A percentile compares a stretch with the other conserved stretches of the same genome.
phyloP scores from a whole-genome alignment of 768 basidiomycete genomes.

The Leucosporidium yakuticum region DNA sequence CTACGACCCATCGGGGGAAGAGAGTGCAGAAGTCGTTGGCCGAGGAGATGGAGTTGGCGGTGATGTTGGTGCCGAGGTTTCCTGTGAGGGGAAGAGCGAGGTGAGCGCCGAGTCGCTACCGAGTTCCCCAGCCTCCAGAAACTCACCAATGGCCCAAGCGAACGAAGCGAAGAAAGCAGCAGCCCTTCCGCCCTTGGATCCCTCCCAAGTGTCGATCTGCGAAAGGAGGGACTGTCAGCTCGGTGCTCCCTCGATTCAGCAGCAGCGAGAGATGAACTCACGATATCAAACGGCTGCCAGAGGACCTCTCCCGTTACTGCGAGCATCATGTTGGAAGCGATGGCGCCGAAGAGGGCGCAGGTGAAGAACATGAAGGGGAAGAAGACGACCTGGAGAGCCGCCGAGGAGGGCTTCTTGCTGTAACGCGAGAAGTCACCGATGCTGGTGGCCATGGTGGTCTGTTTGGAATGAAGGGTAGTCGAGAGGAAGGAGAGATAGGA shows the following conservation, averaged over 20 bases:
- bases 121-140: not conserved
- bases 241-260: too few relatives aligned
- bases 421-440: slow-evolving; percentile 24
- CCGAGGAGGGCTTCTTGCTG: slow-evolving; percentile 6
- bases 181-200: slow-evolving; percentile 15
- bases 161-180: slow-evolving; percentile 28
- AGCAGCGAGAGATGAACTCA: too few relatives aligned
- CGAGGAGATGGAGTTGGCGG: slow-evolving; percentile 30
- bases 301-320: slow-evolving; percentile 32
- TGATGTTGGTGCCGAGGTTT: slow-evolving; percentile 22
- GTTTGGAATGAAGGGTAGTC: too few relatives aligned
- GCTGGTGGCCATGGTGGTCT: not conserved
- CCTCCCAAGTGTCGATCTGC: slow-evolving; percentile 5
- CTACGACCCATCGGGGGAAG: slow-evolving; percentile 38
- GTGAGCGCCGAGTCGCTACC: too few relatives aligned
- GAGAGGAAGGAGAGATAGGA: too few relatives aligned
- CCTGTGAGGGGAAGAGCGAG: too few relatives aligned
- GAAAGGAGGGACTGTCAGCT: too few relatives aligned
- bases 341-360: slow-evolving; percentile 33
- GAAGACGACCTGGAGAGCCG: slow-evolving; percentile 30
- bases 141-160: slow-evolving; percentile 24
- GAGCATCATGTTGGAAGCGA: slow-evolving; percentile 25
- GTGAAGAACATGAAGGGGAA: slow-evolving; percentile 34
- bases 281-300: slow-evolving; percentile 30
- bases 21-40: slow-evolving; percentile 32